Conservation (phyloP, 495 filamentous ascomycete species). For the Neurospora sp. region DNA sequence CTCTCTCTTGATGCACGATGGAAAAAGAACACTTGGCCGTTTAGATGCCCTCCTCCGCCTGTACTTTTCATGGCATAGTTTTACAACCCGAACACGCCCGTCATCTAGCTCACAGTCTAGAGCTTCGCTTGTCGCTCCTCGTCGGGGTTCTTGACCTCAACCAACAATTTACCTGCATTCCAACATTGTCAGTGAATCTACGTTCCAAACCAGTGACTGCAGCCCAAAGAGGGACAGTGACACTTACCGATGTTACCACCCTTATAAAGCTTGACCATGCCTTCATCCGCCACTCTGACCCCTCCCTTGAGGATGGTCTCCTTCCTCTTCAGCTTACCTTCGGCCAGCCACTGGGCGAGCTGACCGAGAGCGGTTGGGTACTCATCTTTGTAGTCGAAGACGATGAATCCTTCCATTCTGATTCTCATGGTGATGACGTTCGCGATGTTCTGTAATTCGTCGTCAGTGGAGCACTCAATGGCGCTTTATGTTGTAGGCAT, state of each 20-base stretch:
- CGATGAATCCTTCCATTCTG: constrained; percentile 53
- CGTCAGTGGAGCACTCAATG: not conserved
- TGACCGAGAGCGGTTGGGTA: constrained; percentile 31
- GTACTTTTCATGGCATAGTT: not conserved
- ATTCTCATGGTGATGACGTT: constrained; percentile 28
- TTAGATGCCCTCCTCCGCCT: not conserved
- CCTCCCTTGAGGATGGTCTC: constrained; percentile 48
- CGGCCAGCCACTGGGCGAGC: constrained; percentile 39
- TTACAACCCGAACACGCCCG: not conserved
- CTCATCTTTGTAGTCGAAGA: constrained; percentile 40
- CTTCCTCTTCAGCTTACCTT: constrained; percentile 46
- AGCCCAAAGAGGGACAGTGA: too few relatives aligned
- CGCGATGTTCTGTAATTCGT: constrained; percentile 16
- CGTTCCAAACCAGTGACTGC: not conserved
- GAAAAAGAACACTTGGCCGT: not conserved
- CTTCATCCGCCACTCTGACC: constrained; percentile 39
- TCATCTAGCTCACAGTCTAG: not conserved
- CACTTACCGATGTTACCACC: constrained; percentile 46
- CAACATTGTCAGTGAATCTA: not conserved
- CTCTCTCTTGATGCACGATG: not conserved
- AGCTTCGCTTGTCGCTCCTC: not conserved
- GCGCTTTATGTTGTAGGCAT: not conserved
- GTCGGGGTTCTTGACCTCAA: constrained; percentile 22
- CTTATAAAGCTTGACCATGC: constrained; percentile 41
- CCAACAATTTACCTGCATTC: constrained; percentile 15